A percentile compares a stretch with the other conserved stretches of the same genome.
Conservation (phyloP, 768 basidiomycete species). For the Phlegmacium glaucopus region DNA sequence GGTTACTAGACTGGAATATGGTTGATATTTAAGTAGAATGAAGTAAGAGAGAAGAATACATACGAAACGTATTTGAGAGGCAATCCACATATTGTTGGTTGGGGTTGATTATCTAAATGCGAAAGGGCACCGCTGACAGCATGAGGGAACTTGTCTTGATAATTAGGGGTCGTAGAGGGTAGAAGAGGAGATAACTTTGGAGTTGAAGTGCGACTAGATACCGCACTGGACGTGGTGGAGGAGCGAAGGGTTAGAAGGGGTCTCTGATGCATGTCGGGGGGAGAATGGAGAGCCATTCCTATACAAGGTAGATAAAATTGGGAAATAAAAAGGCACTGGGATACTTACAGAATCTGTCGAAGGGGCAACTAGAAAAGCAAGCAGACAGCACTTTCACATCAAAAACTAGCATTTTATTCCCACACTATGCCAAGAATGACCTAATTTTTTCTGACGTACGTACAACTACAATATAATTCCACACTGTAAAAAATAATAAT, state of each 20-base stretch:
- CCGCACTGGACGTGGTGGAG: conserved; percentile 46
- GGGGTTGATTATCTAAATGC: conserved; percentile 23
- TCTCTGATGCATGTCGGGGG: conserved; percentile 62
- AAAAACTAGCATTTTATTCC: no score
- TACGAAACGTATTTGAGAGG: conserved; percentile 82
- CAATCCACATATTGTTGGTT: conserved; percentile 62
- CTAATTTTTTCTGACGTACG: no score
- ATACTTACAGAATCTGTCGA: no score
- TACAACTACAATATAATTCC: no score
- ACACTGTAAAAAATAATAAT: no score
- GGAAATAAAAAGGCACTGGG: no score
- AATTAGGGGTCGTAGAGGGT: conserved; percentile 43
- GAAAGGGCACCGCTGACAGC: conserved; percentile 24
- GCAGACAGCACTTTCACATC: no score
- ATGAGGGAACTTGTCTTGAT: conserved; percentile 32
- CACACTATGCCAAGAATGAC: no score
- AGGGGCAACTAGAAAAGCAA: no score
- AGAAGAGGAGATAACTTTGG: conserved; percentile 51
- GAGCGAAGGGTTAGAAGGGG: conserved; percentile 52
- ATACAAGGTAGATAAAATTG: no score
- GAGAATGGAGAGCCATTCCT: conserved; percentile 1
- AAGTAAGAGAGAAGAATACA: conserved; percentile 24
- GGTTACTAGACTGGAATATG: conserved; percentile 59
- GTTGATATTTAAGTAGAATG: background rate
- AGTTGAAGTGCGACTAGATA: conserved; percentile 27